Evolutionary conservation across 768 basidiomycete species (phyloP).

Genomic region (Scleroderma citrinum): DNA sequence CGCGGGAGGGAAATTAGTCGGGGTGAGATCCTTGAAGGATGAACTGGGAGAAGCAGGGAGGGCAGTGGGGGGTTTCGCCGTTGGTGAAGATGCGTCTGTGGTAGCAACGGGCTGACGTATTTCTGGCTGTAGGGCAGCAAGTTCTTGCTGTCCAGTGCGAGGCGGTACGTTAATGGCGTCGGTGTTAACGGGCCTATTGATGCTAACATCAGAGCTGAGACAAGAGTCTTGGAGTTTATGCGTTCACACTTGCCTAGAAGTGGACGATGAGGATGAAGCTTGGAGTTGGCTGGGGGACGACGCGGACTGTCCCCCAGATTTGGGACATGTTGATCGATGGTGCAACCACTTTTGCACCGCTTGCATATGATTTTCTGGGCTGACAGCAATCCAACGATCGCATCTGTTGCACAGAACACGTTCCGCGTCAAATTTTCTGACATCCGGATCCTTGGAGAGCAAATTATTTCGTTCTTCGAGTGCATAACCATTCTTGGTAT

Average conservation of each 20-base stretch:
- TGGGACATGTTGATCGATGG: slow-evolving; percentile 54
- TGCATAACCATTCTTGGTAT: slow-evolving; percentile 49
- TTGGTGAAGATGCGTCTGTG: slow-evolving; percentile 2
- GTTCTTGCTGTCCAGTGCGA: slow-evolving; percentile 24
- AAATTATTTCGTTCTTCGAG: slow-evolving; percentile 54
- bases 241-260: slow-evolving; percentile 13
- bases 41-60: slow-evolving; percentile 28
- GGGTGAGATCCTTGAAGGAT: slow-evolving; percentile 54
- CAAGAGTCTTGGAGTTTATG: slow-evolving; percentile 1
- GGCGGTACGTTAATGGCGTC: slow-evolving; percentile 23
- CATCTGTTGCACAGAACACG: slow-evolving; percentile 65
- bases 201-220: neutral
- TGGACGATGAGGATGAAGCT: slow-evolving; percentile 17
- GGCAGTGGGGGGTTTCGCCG: slow-evolving; percentile 12
- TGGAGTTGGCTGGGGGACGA: slow-evolving; percentile 12
- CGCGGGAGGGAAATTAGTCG: slow-evolving; percentile 47
- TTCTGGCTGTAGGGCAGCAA: slow-evolving; percentile 17
- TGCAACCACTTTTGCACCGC: slow-evolving; percentile 63
- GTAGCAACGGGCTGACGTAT: slow-evolving; percentile 11
- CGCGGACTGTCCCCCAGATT: slow-evolving; percentile 14
- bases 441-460: slow-evolving; percentile 59
- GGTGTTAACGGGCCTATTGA: slow-evolving; percentile 4
- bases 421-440: slow-evolving; percentile 72
- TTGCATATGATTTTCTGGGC: slow-evolving; percentile 50
- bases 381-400: slow-evolving; percentile 61